A percentile compares a stretch with the other conserved stretches of the same genome.
phyloP scores from a whole-genome alignment of 2,329 filamentous ascomycete species.

The Phaeosphaeriaceae sp. region DNA sequence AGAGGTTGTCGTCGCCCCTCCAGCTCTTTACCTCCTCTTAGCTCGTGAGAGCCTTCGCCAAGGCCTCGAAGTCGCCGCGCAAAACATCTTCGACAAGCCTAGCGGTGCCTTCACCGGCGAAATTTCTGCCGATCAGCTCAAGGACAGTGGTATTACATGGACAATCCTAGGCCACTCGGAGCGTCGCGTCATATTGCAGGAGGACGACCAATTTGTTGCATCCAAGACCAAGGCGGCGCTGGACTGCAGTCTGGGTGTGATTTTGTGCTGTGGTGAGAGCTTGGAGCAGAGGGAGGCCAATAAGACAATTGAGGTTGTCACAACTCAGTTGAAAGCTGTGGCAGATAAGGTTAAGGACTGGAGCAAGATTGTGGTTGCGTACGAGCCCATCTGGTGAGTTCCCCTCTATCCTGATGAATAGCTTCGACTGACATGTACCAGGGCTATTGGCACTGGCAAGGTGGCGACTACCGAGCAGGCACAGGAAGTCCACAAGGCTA shows the following conservation, averaged over 20 bases:
- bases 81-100: conserved; percentile 98
- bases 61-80: conserved; percentile 84
- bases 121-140: conserved; percentile 89
- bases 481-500: conserved; percentile 67
- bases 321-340: conserved; percentile 82
- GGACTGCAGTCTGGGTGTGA: conserved; percentile 85
- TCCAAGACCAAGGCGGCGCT: conserved; percentile 93
- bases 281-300: conserved; percentile 87
- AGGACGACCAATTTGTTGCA: conserved; percentile 82
- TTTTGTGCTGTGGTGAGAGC: conserved; percentile 97
- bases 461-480: conserved; percentile 52
- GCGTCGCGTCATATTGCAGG: conserved; percentile 86
- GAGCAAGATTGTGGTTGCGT: conserved; percentile 94
- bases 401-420: background rate
- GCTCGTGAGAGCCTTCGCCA: conserved; percentile 78
- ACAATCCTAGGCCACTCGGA: conserved; percentile 93
- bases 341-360: conserved; percentile 82
- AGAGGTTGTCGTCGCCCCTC: conserved; percentile 96
- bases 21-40: conserved; percentile 86
- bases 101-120: conserved; percentile 97
- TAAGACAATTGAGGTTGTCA: conserved; percentile 86
- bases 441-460: conserved; percentile 79
- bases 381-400: conserved; percentile 94
- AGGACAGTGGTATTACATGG: conserved; percentile 89
- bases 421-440: conserved; percentile 34